Base-by-base conservation (phyloP, 2,329 filamentous ascomycete genomes). In the Aspergillus ibericus region DNA sequence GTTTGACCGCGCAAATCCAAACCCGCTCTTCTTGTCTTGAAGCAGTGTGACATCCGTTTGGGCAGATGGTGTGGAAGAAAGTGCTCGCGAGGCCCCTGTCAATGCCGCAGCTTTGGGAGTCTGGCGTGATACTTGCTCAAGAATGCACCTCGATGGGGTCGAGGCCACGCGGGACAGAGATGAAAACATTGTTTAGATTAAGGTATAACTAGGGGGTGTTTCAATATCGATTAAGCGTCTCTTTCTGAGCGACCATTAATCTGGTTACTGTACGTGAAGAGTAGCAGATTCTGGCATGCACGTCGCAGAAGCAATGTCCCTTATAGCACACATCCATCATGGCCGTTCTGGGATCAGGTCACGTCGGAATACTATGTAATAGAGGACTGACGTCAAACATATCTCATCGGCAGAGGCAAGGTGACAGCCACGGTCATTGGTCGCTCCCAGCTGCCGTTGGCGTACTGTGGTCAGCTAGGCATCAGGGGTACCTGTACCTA, bases 1-100 rank as follows among this genome's bases (percentile, higher is more conserved):
- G 54, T 84, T 85, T 27, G 81, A 81, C 3, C 79, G 75, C 32
- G 77, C 75, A 64, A 84, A 83, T 0, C 80, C 81, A 64, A 82
- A 81, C 4, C 79, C 81, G 64, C 79, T 72, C 8, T 78, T 68
- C 60, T 77, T 76, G 59, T 83, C 81, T 63, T 83, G 76, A 4
- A 83, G 73, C n/a, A 83, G 68, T 6, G 70, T 75, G 20, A 62
- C 42, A 5, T 63, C 63, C 44, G 67, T 63, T 25, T 63, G 55
- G 6, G 49, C 38, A 16, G 60, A 53, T 1, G 58, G 32, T 1
- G 64, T 70, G 3, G 55, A 63, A 16, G 70, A 67, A 4, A 73
- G 49, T 9, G 29, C 34, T 56, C 64, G 63, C 1, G 54, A 54
- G n/a, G 56, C 56, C 13, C 36, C 51, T 2, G 55, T 42, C 10